Conservation (phyloP, 257 asterid genomes). For the Eustoma russellianum region DNA sequence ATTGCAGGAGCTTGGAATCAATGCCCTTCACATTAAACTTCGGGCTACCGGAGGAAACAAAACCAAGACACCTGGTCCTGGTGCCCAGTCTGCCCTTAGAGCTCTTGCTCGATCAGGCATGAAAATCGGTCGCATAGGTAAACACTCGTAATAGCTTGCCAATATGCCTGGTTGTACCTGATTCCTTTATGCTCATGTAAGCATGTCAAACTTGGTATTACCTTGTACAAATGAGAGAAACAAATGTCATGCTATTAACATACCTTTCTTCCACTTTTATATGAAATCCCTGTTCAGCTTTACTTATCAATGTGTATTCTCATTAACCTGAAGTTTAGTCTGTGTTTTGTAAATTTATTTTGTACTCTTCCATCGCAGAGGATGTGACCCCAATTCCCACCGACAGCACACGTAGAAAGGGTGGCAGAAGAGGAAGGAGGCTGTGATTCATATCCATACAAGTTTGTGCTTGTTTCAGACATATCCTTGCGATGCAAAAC, state of each 20-base stretch:
- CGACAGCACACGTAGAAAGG: slow-evolving; percentile 85
- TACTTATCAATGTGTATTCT: too few species aligned
- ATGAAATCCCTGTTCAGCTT: too few species aligned
- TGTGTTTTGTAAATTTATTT: too few species aligned
- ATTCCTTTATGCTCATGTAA: too few species aligned
- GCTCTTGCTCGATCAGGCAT: slow-evolving; percentile 96
- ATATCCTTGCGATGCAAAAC: not conserved
- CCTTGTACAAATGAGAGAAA: too few species aligned
- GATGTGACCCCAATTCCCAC: slow-evolving; percentile 92
- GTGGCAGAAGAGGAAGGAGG: slow-evolving; percentile 94
- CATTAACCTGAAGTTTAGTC: too few species aligned
- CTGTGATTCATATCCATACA: slow-evolving; percentile 18
- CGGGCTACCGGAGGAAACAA: slow-evolving; percentile 95
- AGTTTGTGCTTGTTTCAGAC: not conserved
- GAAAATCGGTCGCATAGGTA: slow-evolving; percentile 96
- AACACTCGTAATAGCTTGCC: too few species aligned
- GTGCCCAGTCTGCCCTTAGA: slow-evolving; percentile 89
- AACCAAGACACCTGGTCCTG: slow-evolving; percentile 93
- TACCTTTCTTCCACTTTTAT: too few species aligned
- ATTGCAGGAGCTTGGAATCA: slow-evolving; percentile 83
- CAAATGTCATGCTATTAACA: too few species aligned
- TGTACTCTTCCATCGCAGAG: slow-evolving; percentile 35
- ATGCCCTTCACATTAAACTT: slow-evolving; percentile 82
- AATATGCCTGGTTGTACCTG: too few species aligned
- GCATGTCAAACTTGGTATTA: too few species aligned